Base-by-base conservation (phyloP, 768 basidiomycete genomes). In the Lactarius akahatsu region DNA sequence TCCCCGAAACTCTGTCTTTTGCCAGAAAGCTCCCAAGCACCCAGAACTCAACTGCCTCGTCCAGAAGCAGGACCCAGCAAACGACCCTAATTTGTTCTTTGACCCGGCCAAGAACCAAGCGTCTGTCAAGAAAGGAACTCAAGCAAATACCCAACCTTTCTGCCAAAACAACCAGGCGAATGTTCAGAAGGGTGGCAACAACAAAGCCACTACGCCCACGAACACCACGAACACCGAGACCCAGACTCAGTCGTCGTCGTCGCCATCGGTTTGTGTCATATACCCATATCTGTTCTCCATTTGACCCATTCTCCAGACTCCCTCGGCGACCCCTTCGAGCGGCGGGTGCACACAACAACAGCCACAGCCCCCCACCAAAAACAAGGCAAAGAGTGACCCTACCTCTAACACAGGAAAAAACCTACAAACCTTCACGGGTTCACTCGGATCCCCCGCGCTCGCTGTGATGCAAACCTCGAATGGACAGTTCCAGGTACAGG, bases 341-440 rank as follows among this genome's bases (percentile, higher is more conserved):
- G 7, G 7, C 32, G 36, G 1, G 28, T 56, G 54, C 32, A 32
- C 26, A 28, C n/a, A n/a, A n/a, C n/a, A n/a, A n/a, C n/a, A n/a
- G n/a, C 9, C 54, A 32, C 3, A 30, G 26, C 8, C 18, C 18
- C 3, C 54, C 2, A 16, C 18, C 20, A 10, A 47, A 11, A 9
- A 3, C 11, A 50, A n/a, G n/a, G n/a, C n/a, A n/a, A n/a, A n/a
- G n/a, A n/a, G n/a, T n/a, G n/a, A 11, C 11, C 4, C 11, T 4
- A 10, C 72, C 16, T 65, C 74, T 7, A 61, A 63, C 23, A 6
- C 4, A 13, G 73, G 74, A 52, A 73, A 69, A 11, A 83, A 84
- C 75, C 74, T 86, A 41, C 83, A 86, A 71, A 77, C 75, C 9
- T 86, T 86, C 76, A 77, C 78, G 26, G 82, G 79, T 16, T 74